Conservation (phyloP, 202 grass and related monocot genomes). For the Carex arenaria region DNA sequence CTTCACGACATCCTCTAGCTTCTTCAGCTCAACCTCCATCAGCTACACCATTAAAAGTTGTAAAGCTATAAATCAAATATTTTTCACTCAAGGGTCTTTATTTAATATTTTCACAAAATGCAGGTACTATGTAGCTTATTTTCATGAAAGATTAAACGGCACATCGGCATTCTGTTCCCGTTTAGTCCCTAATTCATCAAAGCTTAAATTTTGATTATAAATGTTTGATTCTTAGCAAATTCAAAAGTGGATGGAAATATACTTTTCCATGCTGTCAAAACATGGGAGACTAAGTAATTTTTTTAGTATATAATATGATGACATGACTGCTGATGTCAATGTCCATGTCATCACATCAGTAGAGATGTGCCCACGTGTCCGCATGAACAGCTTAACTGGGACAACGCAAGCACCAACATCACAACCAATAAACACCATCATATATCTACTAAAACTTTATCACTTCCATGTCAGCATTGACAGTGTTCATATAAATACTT, state of each 20-base stretch:
- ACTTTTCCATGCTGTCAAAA: neutral
- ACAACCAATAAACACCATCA: neutral
- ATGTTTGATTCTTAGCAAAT: neutral
- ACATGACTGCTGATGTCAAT: neutral
- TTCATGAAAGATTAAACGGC: neutral
- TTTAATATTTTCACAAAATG: neutral
- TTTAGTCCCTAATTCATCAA: neutral
- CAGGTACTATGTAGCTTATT: neutral
- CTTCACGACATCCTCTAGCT: conserved; percentile 74
- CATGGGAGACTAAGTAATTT: neutral
- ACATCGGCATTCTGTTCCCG: neutral
- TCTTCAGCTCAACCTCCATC: conserved; percentile 87
- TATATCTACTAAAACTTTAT: neutral
- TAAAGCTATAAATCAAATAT: neutral
- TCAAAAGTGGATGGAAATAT: no score
- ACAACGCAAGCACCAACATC: neutral
- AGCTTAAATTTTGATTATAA: neutral
- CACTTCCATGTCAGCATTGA: neutral
- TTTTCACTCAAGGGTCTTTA: neutral
- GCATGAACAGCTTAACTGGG: neutral
- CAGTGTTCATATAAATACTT: neutral
- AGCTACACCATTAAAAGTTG: conserved; percentile 35
- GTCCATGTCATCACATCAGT: neutral
- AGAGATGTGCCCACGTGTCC: neutral
- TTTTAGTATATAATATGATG: no score